Base-by-base conservation (phyloP, 371 early-diverging fungal species). In the Encephalitozoon intestinalis region DNA sequence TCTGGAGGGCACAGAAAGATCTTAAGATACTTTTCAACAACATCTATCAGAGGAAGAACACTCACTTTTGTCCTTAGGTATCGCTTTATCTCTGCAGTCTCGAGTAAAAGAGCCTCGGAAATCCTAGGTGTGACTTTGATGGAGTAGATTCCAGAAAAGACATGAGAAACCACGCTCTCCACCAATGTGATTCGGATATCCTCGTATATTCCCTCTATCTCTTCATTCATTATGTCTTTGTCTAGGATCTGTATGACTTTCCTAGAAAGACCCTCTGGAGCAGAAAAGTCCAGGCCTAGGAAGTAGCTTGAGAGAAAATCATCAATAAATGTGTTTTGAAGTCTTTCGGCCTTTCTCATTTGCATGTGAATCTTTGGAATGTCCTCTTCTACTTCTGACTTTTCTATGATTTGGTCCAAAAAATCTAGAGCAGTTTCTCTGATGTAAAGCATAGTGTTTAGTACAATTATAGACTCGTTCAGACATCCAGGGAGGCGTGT, bases 21-120 rank as follows among this genome's bases (percentile, higher is more conserved):
- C 65, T 79, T 80, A 6, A 83, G 37, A 63, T 78, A 83, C 9
- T 65, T 75, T 63, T 79, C 82, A 15, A 83, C 54, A 21, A 75
- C 53, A 39, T 63, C 72, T n/a, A 81, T 63, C 43, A 63, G 23
- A 23, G 77, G 70, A 21, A 70, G 34, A 9, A 41, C 46, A 23
- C 23, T 40, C 15, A 40, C 31, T 0, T 63, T 11, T 40, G 30
- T 23, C 37, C 34, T 70, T 53, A 82, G 44, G 67, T 49, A 63
- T 8, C 50, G 18, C 63, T 80, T 81, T 28, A 82, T 8, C 28
- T 70, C 80, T 18, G 69, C 15, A 15, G 77, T 23, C 12, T 77
- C 79, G n/a, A 54, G 51, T 2, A 81, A 30, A 21, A 79, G 26
- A 26, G 63, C 18, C 39, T 77, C 78, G 2, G 80, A 46, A 6